A percentile compares a stretch with the other conserved stretches of the same genome.
phyloP scores from a whole-genome alignment of 257 asterid species.

The Parsonsia alboflavescens region DNA sequence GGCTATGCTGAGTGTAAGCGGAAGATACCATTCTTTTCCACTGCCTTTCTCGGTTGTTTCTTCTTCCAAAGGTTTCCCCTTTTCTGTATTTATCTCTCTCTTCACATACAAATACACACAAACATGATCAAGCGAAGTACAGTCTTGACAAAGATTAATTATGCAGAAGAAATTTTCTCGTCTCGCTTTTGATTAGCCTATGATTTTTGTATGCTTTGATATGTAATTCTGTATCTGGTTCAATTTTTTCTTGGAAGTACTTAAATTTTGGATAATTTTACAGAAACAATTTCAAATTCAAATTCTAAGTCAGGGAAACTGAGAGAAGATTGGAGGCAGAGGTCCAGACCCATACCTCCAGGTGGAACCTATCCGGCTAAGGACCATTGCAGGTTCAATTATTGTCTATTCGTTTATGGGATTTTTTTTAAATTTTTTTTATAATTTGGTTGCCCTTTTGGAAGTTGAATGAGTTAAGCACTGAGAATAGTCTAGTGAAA shows the following conservation, averaged over 20 bases:
- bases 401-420: constrained; percentile 1
- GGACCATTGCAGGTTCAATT: constrained; percentile 86
- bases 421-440: not conserved
- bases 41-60: constrained; percentile 46
- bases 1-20: constrained; percentile 57
- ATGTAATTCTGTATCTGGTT: too few species aligned
- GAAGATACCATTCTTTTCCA: constrained; percentile 36
- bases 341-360: constrained; percentile 80
- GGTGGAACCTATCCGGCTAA: constrained; percentile 98
- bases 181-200: not conserved
- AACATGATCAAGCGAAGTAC: not conserved
- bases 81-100: constrained; percentile 1
- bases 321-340: constrained; percentile 91
- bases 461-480: too few species aligned
- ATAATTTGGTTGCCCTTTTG: not conserved
- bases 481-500: not conserved
- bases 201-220: too few species aligned
- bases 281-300: constrained; percentile 40
- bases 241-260: not conserved
- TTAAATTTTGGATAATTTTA: constrained; percentile 11
- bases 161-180: not conserved
- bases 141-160: not conserved
- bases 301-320: constrained; percentile 46
- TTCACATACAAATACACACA: too few species aligned
- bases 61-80: constrained; percentile 30